A percentile compares a stretch with the other conserved stretches of the same genome.
Evolutionary conservation across 441 rosid species (phyloP).

Genomic region (Aleurites moluccanus): DNA sequence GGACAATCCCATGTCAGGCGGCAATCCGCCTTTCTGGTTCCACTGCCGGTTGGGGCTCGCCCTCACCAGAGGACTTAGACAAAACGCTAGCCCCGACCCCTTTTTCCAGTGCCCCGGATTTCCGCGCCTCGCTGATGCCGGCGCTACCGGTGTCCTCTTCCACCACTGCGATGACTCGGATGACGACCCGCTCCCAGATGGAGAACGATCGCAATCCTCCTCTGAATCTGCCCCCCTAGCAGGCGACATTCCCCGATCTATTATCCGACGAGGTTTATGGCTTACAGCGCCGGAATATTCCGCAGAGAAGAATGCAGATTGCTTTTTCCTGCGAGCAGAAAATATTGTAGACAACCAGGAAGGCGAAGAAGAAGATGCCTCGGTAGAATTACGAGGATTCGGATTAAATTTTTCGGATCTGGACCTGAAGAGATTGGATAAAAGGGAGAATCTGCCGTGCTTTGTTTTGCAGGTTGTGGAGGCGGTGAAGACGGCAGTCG

Average conservation of each 20-base stretch:
- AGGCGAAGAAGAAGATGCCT: constrained; percentile 37
- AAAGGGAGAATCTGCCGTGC: constrained; percentile 33
- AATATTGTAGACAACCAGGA: constrained; percentile 61
- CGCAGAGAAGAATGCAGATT: background rate
- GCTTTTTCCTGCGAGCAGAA: constrained; percentile 34
- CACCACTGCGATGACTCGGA: constrained; percentile 39
- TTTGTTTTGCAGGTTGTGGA: constrained; percentile 28
- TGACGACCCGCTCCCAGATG: constrained; percentile 40
- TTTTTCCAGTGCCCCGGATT: constrained; percentile 38
- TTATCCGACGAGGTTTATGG: constrained; percentile 17
- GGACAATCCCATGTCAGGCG: constrained; percentile 42
- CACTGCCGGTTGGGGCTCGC: constrained; percentile 72
- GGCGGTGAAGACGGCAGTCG: background rate
- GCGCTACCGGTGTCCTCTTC: constrained; percentile 36
- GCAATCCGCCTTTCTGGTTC: constrained; percentile 50
- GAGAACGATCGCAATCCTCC: constrained; percentile 29
- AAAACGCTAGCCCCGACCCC: constrained; percentile 57
- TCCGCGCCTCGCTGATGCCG: constrained; percentile 37
- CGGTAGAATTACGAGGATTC: constrained; percentile 41
- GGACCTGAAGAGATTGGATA: constrained; percentile 52
- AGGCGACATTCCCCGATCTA: constrained; percentile 60
- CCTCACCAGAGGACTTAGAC: constrained; percentile 87
- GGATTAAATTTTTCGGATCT: constrained; percentile 56
- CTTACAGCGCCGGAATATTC: constrained; percentile 5
- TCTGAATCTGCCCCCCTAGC: constrained; percentile 32